Base-by-base conservation (phyloP, 1,139 yeast species). In the Geotrichum klebahnii region DNA sequence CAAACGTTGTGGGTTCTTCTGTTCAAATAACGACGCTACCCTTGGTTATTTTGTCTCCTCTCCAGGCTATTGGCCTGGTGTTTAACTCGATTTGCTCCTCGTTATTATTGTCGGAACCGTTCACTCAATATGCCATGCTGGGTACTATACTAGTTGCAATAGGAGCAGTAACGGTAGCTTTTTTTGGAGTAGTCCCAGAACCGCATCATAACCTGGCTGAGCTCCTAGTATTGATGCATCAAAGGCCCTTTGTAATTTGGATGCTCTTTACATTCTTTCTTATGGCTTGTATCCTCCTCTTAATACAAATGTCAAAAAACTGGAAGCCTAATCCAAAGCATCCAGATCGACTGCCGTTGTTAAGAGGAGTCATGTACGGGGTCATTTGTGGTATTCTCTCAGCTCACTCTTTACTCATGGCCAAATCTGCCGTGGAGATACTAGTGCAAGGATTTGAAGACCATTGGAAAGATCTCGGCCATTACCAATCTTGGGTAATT, bases 41-140 rank as follows among this genome's bases (percentile, higher is more conserved):
- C 0, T 71, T 89, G 54, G 84, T 88, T 44, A 77, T 89, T 2
- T 67, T 88, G 51, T 82, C 90, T 31, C 96, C 96, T 0, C 68
- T 89, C 46, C 96, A 89, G 65, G 89, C 95, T 29, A 81, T 84
- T n/a, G 96, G 96, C 0, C 74, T 89, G 33, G 90, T 88, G 2
- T 88, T 89, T 72, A 89, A 89, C 66, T 80, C 94, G 1, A 67
- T 86, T 8, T 84, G 89, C 59, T 86, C 95, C 45, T 65, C 84
- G 23, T 57, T 86, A 22, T 66, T 89, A 17, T 76, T 88, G 9
- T 75, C 81, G 14, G 96, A 89, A 62, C 72, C 73, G 0, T 84
- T 86, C 65, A 82, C 92, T 1, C 58, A 60, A 35, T 71, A 69
- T 50, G 75, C 90, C 2, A 69, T 79, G 2, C 57, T 69, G 6